phyloP scores from a whole-genome alignment of 805 yeast genomes.

The Sungouiozyma ichnusensis region DNA sequence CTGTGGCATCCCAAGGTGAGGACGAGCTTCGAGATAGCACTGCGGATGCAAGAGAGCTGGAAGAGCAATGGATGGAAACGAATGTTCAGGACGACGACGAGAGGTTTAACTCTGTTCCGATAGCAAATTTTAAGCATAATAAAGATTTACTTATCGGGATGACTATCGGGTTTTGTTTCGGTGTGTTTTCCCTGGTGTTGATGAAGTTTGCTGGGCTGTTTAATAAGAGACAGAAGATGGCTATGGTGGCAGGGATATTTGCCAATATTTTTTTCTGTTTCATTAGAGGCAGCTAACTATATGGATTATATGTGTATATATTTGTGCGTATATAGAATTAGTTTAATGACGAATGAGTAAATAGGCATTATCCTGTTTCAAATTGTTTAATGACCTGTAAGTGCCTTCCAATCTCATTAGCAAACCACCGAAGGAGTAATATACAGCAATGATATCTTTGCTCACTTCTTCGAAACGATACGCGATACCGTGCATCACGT shows the following conservation, averaged over 20 bases:
- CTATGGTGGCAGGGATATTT: constrained; percentile 60
- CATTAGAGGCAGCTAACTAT: constrained; percentile 4
- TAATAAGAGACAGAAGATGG: constrained; percentile 52
- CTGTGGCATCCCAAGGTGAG: constrained; percentile 7
- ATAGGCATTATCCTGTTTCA: constrained; percentile 92
- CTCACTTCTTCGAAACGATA: constrained; percentile 86
- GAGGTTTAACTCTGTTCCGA: constrained; percentile 32
- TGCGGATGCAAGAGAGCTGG: constrained; percentile 51
- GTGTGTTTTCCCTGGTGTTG: constrained; percentile 58
- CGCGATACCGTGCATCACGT: constrained; percentile 96
- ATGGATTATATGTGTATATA: not conserved
- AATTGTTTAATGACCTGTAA: constrained; percentile 74
- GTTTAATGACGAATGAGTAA: constrained; percentile 61
- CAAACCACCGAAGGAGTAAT: constrained; percentile 92
- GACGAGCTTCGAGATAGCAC: constrained; percentile 13
- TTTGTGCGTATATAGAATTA: constrained; percentile 1
- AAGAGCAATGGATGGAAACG: constrained; percentile 82
- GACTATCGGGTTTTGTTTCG: constrained; percentile 63
- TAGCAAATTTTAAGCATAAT: constrained; percentile 38
- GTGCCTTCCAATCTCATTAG: constrained; percentile 91
- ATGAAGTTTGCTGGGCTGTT: constrained; percentile 51
- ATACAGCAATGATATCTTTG: constrained; percentile 66
- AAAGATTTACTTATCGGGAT: constrained; percentile 63
- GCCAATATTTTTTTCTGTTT: constrained; percentile 61
- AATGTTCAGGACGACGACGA: constrained; percentile 44